Evolutionary conservation across 75 land plant species (phyloP).

Genomic region (Picea glauca): DNA sequence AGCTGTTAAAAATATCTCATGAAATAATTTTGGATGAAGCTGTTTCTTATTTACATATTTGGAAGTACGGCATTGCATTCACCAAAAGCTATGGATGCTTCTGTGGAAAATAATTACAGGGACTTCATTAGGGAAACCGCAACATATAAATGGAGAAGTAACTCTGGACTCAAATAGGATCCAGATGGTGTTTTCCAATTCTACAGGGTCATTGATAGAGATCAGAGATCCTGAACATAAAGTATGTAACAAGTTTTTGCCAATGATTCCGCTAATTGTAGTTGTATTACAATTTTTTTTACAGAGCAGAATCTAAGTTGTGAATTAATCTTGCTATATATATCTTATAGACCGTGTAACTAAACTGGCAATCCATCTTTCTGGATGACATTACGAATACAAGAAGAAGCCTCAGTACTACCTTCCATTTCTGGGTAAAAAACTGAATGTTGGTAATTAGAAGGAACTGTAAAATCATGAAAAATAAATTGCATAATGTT

Average conservation of each 20-base stretch:
- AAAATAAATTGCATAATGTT: too few relatives aligned
- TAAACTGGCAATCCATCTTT: not conserved
- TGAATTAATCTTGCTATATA: not conserved
- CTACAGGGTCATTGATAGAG: slow-evolving; percentile 3
- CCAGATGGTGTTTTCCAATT: slow-evolving; percentile 10
- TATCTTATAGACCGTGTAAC: not conserved
- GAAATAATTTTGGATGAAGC: too few relatives aligned
- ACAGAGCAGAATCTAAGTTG: not conserved
- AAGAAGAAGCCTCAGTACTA: too few relatives aligned
- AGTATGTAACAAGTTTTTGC: not conserved
- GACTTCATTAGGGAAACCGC: not conserved
- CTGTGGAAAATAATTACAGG: not conserved
- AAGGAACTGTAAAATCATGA: too few relatives aligned
- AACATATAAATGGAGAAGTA: slow-evolving; percentile 10
- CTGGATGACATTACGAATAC: too few relatives aligned
- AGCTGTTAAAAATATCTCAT: too few relatives aligned
- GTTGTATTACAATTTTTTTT: not conserved
- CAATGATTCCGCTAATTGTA: not conserved
- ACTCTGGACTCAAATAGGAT: slow-evolving; percentile 5
- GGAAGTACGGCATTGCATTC: not conserved
- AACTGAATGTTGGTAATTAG: too few relatives aligned
- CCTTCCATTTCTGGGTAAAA: too few relatives aligned
- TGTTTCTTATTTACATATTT: not conserved
- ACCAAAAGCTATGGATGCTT: not conserved
- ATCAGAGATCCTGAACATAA: not conserved